These are phyloP conservation scores for Chlorella vulgaris DNA, from an alignment of 139 green algal species.

Conservation along the genomic window DNA sequence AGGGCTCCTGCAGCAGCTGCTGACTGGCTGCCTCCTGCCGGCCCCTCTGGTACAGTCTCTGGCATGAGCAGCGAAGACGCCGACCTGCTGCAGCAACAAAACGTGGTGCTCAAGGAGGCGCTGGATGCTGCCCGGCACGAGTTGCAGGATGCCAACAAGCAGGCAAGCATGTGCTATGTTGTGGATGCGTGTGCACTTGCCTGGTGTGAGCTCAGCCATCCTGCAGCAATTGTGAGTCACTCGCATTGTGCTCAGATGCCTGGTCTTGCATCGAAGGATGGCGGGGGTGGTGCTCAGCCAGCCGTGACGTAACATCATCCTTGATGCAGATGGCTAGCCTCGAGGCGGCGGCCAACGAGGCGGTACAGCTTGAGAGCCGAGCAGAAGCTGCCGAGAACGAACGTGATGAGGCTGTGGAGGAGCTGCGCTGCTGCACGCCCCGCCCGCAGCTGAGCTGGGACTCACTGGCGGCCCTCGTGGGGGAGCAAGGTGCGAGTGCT, in stretches of 20 bases:
- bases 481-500: slow-evolving; percentile 8
- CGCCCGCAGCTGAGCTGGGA: not conserved
- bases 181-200: too few species aligned
- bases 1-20: not conserved
- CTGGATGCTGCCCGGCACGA: slow-evolving; percentile 11
- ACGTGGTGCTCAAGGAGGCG: not conserved
- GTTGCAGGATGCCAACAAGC: slow-evolving; percentile 28
- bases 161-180: not conserved
- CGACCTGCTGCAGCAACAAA: slow-evolving; percentile 21
- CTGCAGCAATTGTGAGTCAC: not conserved
- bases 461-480: not conserved
- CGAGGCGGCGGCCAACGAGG: not conserved
- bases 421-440: slow-evolving; percentile 13
- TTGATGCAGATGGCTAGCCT: slow-evolving; percentile 1
- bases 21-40: not conserved
- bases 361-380: slow-evolving; percentile 24
- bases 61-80: slow-evolving; percentile 5
- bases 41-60: too few species aligned
- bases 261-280: not conserved
- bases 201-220: too few species aligned
- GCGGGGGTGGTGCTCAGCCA: too few species aligned
- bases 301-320: too few species aligned
- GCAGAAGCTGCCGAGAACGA: slow-evolving; percentile 25
- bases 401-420: slow-evolving; percentile 18
- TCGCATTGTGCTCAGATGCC: too few species aligned